Evolutionary conservation across 805 yeast species (phyloP), one percentile per base, ranked within the genome.

Genomic region (Candida awuae): DNA sequence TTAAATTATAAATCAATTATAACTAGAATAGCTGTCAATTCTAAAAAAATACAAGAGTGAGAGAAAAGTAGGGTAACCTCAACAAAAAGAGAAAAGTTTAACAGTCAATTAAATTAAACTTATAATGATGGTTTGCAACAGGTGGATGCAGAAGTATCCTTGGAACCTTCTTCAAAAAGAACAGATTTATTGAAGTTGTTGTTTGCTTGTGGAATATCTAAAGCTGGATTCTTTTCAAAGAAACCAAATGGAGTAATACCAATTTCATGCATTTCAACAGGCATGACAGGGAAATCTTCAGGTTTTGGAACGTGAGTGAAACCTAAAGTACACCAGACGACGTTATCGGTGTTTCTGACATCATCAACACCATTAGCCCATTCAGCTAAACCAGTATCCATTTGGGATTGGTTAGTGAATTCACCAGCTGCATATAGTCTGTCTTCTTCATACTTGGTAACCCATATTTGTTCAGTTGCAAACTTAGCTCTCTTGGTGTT

Each of bases 281-380:
- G 88, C 94, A 83, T 83, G 37, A 83, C 88, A 35, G 94, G 94
- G 80, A 84, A 83, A 60, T 83, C 90, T 64, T 83, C 94, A 27
- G 80, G 77, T 54, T 84, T 72, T 52, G 92, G 92, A 52, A 82
- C 73, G 56, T 83, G 94, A 4, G 90, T 83, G 65, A 83, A 72
- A 20, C 85, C 87, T 56, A 83, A 58, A 33, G 92, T 82, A 47
- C 84, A 82, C 88, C 90, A 83, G 32, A 83, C 80, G 44, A 83
- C 86, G 42, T 76, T 58, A 51, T 83, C 88, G 15, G 78, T 78
- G 59, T 82, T 73, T 73, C 88, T 78, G 26, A 82, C 85, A 26
- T 63, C 55, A 43, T 80, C 87, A 35, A 62, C 59, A 48, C 82
- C 80, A 53, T 78, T 70, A 28, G 84, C 83, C 81, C 87, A 84